Conservation (phyloP, 768 basidiomycete genomes). For the Tricholoma furcatifolium region DNA sequence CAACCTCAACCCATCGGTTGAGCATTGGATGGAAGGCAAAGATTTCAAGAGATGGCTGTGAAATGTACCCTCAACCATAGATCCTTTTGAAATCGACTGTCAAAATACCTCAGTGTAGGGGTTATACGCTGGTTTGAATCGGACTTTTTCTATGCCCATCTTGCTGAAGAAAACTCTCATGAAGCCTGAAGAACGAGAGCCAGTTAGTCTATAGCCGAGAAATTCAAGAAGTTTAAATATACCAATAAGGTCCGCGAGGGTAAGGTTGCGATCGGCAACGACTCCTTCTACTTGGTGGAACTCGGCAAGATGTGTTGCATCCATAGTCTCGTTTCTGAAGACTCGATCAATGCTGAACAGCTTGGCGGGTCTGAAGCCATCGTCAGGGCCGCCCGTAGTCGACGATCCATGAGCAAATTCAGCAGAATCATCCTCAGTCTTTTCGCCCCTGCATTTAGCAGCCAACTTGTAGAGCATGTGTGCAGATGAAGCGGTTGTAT, state of each 20-base stretch:
- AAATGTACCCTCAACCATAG: neutral
- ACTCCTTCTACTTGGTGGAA: constrained; percentile 99
- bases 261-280: constrained; percentile 90
- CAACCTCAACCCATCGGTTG: constrained; percentile 95
- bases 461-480: constrained; percentile 95
- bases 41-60: constrained; percentile 91
- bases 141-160: constrained; percentile 91
- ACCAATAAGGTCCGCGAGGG: constrained; percentile 95
- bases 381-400: constrained; percentile 38
- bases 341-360: constrained; percentile 97
- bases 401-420: constrained; percentile 40
- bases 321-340: constrained; percentile 98
- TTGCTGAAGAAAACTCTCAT: constrained; percentile 98
- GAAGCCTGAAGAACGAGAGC: constrained; percentile 64
- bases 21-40: constrained; percentile 97
- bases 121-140: constrained; percentile 99
- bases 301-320: constrained; percentile 97
- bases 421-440: constrained; percentile 37
- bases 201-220: neutral
- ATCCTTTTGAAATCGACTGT: neutral
- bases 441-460: constrained; percentile 71
- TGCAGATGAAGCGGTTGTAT: constrained; percentile 94
- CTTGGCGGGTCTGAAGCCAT: constrained; percentile 89
- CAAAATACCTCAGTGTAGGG: constrained; percentile 88
- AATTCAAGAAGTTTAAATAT: constrained; percentile 17